Conservation (phyloP, 805 yeast genomes). For the Kregervanrija delftensis region DNA sequence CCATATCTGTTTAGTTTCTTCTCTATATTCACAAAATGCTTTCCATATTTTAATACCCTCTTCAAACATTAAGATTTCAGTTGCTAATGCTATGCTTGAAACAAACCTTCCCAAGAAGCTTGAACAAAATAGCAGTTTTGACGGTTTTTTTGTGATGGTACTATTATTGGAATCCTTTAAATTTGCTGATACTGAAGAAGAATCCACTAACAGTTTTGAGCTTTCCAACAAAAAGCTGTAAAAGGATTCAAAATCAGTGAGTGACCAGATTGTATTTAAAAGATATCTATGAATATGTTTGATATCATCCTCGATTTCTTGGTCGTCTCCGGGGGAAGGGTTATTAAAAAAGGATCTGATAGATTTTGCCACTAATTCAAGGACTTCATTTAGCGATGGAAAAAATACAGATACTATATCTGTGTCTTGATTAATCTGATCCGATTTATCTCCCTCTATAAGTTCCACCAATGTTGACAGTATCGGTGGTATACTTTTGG, state of each 20-base stretch:
- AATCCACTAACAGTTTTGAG: conserved; percentile 28
- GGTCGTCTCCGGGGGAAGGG: background rate
- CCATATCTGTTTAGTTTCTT: conserved; percentile 16
- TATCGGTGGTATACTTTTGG: conserved; percentile 30
- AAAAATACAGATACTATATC: conserved; percentile 14
- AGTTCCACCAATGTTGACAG: conserved; percentile 37
- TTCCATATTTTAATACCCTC: conserved; percentile 37
- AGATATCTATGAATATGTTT: conserved; percentile 26
- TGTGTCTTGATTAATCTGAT: background rate
- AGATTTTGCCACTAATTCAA: conserved; percentile 13
- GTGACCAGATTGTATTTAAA: conserved; percentile 33
- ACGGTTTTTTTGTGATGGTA: conserved; percentile 10
- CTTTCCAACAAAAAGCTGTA: conserved; percentile 31
- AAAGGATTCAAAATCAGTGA: conserved; percentile 42
- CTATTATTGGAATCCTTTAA: conserved; percentile 16
- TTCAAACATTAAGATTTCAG: conserved; percentile 40
- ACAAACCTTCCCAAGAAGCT: conserved; percentile 44
- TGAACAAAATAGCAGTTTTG: conserved; percentile 26
- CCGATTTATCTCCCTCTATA: conserved; percentile 24
- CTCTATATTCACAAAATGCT: conserved; percentile 32
- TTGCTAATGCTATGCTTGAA: conserved; percentile 31
- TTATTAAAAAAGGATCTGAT: conserved; percentile 7
- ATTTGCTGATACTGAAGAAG: conserved; percentile 4
- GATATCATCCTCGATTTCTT: conserved; percentile 17
- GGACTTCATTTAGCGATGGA: conserved; percentile 20